These are phyloP conservation scores for Dichotomocladium elegans DNA, from an alignment of 371 early-diverging fungal species.

Conservation along the genomic window DNA sequence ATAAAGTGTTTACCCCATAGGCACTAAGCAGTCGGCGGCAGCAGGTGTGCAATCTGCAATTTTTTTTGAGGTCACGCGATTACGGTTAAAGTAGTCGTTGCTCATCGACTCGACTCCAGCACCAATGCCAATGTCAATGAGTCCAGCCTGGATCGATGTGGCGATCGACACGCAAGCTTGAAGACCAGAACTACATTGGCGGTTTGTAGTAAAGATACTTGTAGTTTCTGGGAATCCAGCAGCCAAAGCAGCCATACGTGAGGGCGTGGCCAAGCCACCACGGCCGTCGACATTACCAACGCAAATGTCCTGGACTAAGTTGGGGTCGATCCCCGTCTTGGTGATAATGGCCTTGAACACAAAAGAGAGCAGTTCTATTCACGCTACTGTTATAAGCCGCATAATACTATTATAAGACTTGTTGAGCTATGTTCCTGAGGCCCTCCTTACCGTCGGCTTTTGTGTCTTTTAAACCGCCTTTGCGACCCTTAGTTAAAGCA, in stretches of 20 bases:
- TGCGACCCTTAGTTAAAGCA: slow-evolving; percentile 81
- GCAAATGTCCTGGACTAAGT: slow-evolving; percentile 82
- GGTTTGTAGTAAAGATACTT: slow-evolving; percentile 86
- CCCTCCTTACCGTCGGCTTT: slow-evolving; percentile 46
- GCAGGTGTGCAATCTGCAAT: slow-evolving; percentile 58
- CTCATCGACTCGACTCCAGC: slow-evolving; percentile 99
- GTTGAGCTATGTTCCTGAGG: not conserved
- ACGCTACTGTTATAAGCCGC: not conserved
- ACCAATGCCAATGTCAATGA: slow-evolving; percentile 94
- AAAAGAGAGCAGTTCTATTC: slow-evolving; percentile 72
- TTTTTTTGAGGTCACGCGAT: slow-evolving; percentile 51
- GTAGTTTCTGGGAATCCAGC: slow-evolving; percentile 90
- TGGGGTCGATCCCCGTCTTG: slow-evolving; percentile 81
- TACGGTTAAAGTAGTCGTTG: slow-evolving; percentile 68
- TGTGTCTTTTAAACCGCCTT: slow-evolving; percentile 92
- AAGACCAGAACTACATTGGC: slow-evolving; percentile 96
- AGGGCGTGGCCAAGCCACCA: slow-evolving; percentile 90
- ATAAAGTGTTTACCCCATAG: slow-evolving; percentile 82
- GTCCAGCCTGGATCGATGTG: slow-evolving; percentile 83
- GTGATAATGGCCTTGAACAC: slow-evolving; percentile 80
- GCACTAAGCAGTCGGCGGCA: slow-evolving; percentile 80
- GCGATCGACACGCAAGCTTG: slow-evolving; percentile 93
- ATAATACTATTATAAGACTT: not conserved
- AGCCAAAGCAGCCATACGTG: slow-evolving; percentile 94
- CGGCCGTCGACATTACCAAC: slow-evolving; percentile 93